Base-by-base conservation (phyloP, 805 yeast species). In the Candida pseudofarinosa region DNA sequence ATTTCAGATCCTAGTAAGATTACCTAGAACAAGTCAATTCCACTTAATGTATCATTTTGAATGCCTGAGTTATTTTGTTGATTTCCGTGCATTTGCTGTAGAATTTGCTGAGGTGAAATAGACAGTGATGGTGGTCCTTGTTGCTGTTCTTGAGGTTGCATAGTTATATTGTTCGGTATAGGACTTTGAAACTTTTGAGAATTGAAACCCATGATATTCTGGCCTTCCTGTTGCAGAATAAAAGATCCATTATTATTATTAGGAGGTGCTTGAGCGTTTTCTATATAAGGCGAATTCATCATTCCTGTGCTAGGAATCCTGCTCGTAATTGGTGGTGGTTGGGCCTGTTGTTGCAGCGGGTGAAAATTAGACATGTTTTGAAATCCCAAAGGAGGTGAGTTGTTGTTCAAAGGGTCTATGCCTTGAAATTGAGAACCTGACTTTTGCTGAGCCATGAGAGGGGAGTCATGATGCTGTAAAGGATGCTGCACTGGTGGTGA, bases 21-120 rank as follows among this genome's bases (percentile, higher is more conserved):
- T 41, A 43, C 39, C 46, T 57, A 53, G 39, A 65, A 60, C 35
- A 66, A 57, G 30, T 64, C 68, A 56, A 64, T 39, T 51, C 55
- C 50, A 10, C 50, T 51, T 4, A 40, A 13, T 13, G 48, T 47
- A 15, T 48, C 38, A 17, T 31, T 40, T 20, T 42, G 40, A 17
- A 23, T 13, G 6, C 16, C 37, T 10, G 35, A 4, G 20, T 38
- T 42, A 33, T 36, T 38, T 31, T 34, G 30, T 17, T 35, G 35
- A 14, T 37, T 38, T 17, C 32, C 47, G 32, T 50, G 48, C 44
- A 57, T 58, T 50, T 61, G 71, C 50, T 55, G 71, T 35, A 64
- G 56, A 10, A 68, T 55, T 41, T 67, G 72, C 45, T 66, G 74
- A 3, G 73, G 73, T 1, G 73, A 66, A 16, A 68, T 60, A 5